These are phyloP conservation scores for Daldinia sp. DNA, from an alignment of 2,329 filamentous ascomycete genomes.

Conservation along the genomic window DNA sequence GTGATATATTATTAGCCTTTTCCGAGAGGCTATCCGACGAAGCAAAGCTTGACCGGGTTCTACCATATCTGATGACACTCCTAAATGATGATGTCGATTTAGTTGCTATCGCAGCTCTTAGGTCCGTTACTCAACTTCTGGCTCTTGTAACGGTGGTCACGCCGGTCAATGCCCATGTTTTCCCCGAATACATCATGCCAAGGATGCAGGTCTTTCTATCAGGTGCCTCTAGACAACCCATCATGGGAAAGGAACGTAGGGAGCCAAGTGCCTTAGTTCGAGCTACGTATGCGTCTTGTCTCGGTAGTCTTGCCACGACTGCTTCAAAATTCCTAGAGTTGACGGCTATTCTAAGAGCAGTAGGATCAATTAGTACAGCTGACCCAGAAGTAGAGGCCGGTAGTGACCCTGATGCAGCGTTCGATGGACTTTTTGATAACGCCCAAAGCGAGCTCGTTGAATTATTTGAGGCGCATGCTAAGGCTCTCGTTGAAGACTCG, in stretches of 20 bases:
- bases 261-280: slow-evolving; percentile 76
- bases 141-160: slow-evolving; percentile 90
- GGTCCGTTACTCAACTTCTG: slow-evolving; percentile 87
- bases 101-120: slow-evolving; percentile 84
- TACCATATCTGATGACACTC: slow-evolving; percentile 87
- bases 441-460: slow-evolving; percentile 84
- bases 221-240: slow-evolving; percentile 49
- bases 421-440: slow-evolving; percentile 86
- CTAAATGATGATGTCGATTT: slow-evolving; percentile 83
- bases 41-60: slow-evolving; percentile 89
- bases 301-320: slow-evolving; percentile 87
- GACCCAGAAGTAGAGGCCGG: slow-evolving; percentile 84
- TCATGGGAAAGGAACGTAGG: slow-evolving; percentile 49
- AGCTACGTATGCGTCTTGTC: slow-evolving; percentile 90
- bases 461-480: slow-evolving; percentile 87
- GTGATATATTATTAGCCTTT: slow-evolving; percentile 91
- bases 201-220: slow-evolving; percentile 65
- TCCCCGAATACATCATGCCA: slow-evolving; percentile 73
- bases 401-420: slow-evolving; percentile 70
- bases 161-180: slow-evolving; percentile 73
- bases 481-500: slow-evolving; percentile 84
- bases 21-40: slow-evolving; percentile 92
- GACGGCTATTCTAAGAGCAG: slow-evolving; percentile 85
- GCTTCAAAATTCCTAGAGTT: slow-evolving; percentile 88
- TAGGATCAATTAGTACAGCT: slow-evolving; percentile 78